Conservation (phyloP, 2,329 filamentous ascomycete species). For the Aspergillus bombycis region DNA sequence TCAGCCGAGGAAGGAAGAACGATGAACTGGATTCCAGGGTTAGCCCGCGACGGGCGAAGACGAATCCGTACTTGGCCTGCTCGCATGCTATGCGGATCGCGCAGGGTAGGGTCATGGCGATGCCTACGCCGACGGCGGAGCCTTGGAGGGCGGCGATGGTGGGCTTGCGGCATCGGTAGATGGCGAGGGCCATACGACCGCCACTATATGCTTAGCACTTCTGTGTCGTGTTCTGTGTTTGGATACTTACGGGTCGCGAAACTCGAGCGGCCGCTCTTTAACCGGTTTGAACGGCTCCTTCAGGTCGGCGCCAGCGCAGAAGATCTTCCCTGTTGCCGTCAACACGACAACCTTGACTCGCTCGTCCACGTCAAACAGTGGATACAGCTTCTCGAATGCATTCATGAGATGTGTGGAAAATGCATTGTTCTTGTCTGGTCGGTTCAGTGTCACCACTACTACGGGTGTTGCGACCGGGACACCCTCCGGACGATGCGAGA, state of each 20-base stretch:
- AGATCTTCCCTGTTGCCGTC: constrained; percentile 49
- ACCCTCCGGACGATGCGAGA: constrained; percentile 36
- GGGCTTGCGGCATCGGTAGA: constrained; percentile 59
- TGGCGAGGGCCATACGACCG: constrained; percentile 50
- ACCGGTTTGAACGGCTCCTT: constrained; percentile 50
- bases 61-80: constrained; percentile 70
- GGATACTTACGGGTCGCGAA: constrained; percentile 54
- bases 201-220: constrained; percentile 40
- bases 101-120: constrained; percentile 61
- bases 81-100: constrained; percentile 58
- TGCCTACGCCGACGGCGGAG: constrained; percentile 60
- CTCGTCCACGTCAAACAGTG: constrained; percentile 54
- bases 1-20: constrained; percentile 70
- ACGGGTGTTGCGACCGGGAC: constrained; percentile 53
- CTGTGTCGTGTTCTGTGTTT: constrained; percentile 31
- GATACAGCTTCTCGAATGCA: constrained; percentile 40
- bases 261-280: constrained; percentile 47
- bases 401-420: constrained; percentile 55
- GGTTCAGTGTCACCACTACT: constrained; percentile 54
- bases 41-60: constrained; percentile 70
- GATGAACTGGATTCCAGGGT: constrained; percentile 71
- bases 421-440: constrained; percentile 60
- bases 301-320: constrained; percentile 59
- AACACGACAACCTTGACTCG: constrained; percentile 58
- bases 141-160: constrained; percentile 59